These are phyloP conservation scores for Sorghum bicolor DNA, from an alignment of 176 grass and related monocot species.

Conservation along the genomic window DNA sequence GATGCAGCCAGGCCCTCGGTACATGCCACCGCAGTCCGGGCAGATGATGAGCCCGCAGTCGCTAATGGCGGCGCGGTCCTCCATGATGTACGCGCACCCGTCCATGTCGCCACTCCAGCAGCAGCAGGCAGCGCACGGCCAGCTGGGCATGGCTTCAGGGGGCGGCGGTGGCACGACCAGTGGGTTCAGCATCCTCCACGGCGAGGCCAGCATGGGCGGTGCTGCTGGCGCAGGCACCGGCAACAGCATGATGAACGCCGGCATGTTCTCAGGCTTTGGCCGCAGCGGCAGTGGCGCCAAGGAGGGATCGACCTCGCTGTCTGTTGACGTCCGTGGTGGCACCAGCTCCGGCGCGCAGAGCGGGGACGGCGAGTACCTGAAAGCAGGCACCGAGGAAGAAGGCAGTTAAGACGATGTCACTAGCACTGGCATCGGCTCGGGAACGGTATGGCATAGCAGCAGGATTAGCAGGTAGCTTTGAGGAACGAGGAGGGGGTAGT, in stretches of 20 bases:
- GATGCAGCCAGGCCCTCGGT: conserved; percentile 81
- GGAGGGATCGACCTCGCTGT: conserved; percentile 53
- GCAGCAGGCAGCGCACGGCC: conserved; percentile 59
- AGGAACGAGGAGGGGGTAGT: not conserved
- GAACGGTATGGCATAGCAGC: not conserved
- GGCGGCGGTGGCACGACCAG: conserved; percentile 39
- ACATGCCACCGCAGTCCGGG: conserved; percentile 75
- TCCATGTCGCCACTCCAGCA: conserved; percentile 64
- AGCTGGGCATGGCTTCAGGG: conserved; percentile 53
- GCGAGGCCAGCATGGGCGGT: conserved; percentile 73
- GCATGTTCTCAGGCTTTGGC: conserved; percentile 68
- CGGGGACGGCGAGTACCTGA: conserved; percentile 73
- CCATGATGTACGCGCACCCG: conserved; percentile 80
- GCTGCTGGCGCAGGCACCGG: conserved; percentile 24
- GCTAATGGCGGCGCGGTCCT: conserved; percentile 74
- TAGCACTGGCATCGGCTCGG: not conserved
- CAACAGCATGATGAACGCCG: conserved; percentile 58
- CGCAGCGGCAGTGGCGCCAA: conserved; percentile 50
- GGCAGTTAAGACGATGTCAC: conserved; percentile 30
- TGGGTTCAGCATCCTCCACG: conserved; percentile 89
- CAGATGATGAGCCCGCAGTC: conserved; percentile 71
- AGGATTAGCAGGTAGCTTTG: conserved; percentile 31
- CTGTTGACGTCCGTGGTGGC: conserved; percentile 41
- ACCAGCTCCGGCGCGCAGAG: conserved; percentile 58
- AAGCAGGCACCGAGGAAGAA: conserved; percentile 78